These are phyloP conservation scores for Paramecium pentaurelia DNA, from an alignment of 73 alveolate species.

Conservation along the genomic window DNA sequence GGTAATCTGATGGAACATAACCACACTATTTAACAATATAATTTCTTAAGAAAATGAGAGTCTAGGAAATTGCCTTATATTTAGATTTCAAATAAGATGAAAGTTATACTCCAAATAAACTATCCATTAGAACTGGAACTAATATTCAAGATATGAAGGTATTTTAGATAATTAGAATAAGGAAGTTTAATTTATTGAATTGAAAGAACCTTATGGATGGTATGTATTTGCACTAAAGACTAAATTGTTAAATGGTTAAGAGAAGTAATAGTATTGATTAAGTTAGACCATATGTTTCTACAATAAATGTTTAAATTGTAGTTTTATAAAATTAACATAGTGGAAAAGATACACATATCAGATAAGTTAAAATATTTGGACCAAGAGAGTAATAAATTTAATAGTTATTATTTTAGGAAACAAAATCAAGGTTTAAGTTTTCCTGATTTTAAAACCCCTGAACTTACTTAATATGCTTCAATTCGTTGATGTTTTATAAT, in stretches of 20 bases:
- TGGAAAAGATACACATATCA: slow-evolving; percentile 98
- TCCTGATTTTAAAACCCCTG: slow-evolving; percentile 62
- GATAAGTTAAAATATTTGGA: slow-evolving; percentile 95
- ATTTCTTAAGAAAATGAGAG: slow-evolving; percentile 91
- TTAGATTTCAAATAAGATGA: slow-evolving; percentile 98
- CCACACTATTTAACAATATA: slow-evolving; percentile 96
- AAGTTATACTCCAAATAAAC: slow-evolving; percentile 94
- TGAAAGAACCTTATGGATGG: slow-evolving; percentile 98
- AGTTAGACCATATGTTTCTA: slow-evolving; percentile 82
- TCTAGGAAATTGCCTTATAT: slow-evolving; percentile 89
- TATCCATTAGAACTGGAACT: slow-evolving; percentile 93
- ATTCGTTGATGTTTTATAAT: slow-evolving; percentile 32
- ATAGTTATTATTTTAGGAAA: not conserved
- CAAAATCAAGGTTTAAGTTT: slow-evolving; percentile 59
- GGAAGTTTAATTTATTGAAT: slow-evolving; percentile 91
- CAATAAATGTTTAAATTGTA: slow-evolving; percentile 89
- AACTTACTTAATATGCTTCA: slow-evolving; percentile 57
- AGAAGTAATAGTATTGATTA: slow-evolving; percentile 48
- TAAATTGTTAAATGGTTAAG: slow-evolving; percentile 43
- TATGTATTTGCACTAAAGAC: slow-evolving; percentile 76
- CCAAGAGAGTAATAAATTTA: slow-evolving; percentile 81
- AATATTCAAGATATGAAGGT: slow-evolving; percentile 88
- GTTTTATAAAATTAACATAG: slow-evolving; percentile 92
- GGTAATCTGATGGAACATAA: slow-evolving; percentile 98
- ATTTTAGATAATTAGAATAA: not conserved